Percentiles rank a stretch among this genome's conserved stretches.
Conservation (phyloP, 495 filamentous ascomycete species). For the Poronia punctata region DNA sequence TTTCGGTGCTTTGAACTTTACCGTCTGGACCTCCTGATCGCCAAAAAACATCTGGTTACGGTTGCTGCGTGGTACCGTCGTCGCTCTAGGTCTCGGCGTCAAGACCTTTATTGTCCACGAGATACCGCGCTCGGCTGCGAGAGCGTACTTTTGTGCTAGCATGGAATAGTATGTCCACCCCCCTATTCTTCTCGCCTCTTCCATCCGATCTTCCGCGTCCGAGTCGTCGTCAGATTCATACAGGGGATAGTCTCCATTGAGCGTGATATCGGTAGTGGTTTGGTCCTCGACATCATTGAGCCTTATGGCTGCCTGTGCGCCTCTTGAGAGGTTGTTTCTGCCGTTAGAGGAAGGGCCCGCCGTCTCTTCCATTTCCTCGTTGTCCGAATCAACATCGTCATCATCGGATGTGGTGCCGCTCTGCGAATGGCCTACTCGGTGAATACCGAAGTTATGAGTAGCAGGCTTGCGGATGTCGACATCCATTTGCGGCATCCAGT, state of each 20-base stretch:
- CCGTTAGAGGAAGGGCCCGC: constrained; percentile 10
- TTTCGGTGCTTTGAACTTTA: constrained; percentile 76
- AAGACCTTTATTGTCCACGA: constrained; percentile 41
- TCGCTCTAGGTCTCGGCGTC: constrained; percentile 54
- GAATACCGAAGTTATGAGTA: constrained; percentile 81
- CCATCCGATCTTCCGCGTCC: constrained; percentile 57
- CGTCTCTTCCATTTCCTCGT: constrained; percentile 33
- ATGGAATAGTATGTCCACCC: constrained; percentile 62
- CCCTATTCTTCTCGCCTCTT: constrained; percentile 65
- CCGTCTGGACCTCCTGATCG: constrained; percentile 45
- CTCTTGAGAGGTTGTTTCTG: constrained; percentile 28
- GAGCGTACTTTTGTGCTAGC: constrained; percentile 31
- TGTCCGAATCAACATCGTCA: constrained; percentile 54
- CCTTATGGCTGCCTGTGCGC: constrained; percentile 17
- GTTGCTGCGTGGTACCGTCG: constrained; percentile 49
- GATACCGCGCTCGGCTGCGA: constrained; percentile 29
- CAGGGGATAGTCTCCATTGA: constrained; percentile 66
- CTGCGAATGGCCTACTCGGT: constrained; percentile 65
- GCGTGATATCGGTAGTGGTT: constrained; percentile 42
- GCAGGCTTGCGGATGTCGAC: constrained; percentile 92
- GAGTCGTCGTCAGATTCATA: constrained; percentile 90
- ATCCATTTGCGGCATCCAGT: constrained; percentile 98
- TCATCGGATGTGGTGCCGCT: constrained; percentile 72
- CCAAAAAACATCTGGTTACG: constrained; percentile 40
- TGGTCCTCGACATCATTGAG: constrained; percentile 41